These are phyloP conservation scores for Colletotrichum tabaci DNA, from an alignment of 2,329 filamentous ascomycete genomes.

Conservation along the genomic window DNA sequence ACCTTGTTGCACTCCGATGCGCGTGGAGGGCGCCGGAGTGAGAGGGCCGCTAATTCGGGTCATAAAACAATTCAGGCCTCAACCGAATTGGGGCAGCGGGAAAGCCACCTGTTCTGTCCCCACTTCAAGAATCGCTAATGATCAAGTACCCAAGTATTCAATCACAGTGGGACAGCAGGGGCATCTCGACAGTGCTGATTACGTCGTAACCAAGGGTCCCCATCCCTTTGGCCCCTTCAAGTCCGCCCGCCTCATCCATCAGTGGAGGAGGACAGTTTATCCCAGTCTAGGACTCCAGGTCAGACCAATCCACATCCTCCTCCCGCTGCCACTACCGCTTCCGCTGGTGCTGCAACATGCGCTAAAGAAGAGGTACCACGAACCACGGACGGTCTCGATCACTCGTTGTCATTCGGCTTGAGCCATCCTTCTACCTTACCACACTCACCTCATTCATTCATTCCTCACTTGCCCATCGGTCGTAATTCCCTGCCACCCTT, in stretches of 20 bases:
- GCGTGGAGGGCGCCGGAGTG: slow-evolving; percentile 2
- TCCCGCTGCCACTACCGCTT: slow-evolving; percentile 14
- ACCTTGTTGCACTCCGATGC: not conserved
- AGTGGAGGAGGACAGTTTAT: slow-evolving; percentile 5
- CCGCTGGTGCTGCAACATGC: slow-evolving; percentile 7
- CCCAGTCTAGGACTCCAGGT: slow-evolving; percentile 10
- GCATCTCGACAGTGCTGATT: slow-evolving; percentile 19
- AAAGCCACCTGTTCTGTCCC: slow-evolving; percentile 24
- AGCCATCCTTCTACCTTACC: not conserved
- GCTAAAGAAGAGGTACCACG: slow-evolving; percentile 19
- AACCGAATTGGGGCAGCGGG: slow-evolving; percentile 24
- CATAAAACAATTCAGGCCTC: slow-evolving; percentile 27
- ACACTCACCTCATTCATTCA: slow-evolving; percentile 19
- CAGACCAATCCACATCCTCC: slow-evolving; percentile 6
- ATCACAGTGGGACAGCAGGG: slow-evolving; percentile 17
- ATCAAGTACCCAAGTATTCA: slow-evolving; percentile 15
- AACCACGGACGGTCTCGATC: slow-evolving; percentile 11
- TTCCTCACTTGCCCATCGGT: slow-evolving; percentile 9
- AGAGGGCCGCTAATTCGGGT: slow-evolving; percentile 25
- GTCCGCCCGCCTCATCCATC: not conserved
- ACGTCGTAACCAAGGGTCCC: slow-evolving; percentile 34
- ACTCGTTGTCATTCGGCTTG: slow-evolving; percentile 9
- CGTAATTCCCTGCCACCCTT: slow-evolving; percentile 10
- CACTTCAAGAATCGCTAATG: slow-evolving; percentile 31
- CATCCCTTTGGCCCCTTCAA: slow-evolving; percentile 11